Percentiles rank a stretch among this genome's conserved stretches.
Evolutionary conservation across 2,329 filamentous ascomycete species (phyloP).

Genomic region (Cytospora paraplurivora): DNA sequence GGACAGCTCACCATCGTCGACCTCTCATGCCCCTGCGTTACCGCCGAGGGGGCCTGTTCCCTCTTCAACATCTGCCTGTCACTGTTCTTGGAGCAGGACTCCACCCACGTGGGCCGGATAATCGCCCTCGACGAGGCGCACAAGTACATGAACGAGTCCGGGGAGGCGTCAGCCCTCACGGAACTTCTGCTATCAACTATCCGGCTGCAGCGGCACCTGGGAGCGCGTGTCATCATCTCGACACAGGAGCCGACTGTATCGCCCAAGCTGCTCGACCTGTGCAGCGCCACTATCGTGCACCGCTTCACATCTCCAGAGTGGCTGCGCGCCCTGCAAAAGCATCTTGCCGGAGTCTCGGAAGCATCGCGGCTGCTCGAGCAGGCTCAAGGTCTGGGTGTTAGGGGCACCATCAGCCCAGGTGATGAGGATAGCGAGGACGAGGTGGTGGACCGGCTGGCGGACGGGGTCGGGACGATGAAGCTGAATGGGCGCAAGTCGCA

Average conservation of each 20-base stretch:
- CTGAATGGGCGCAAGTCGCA: slow-evolving; percentile 18
- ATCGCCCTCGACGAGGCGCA: slow-evolving; percentile 78
- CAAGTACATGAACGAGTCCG: slow-evolving; percentile 67
- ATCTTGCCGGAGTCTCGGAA: slow-evolving; percentile 37
- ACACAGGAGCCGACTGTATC: slow-evolving; percentile 79
- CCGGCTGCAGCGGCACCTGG: slow-evolving; percentile 71
- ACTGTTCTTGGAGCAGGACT: slow-evolving; percentile 62
- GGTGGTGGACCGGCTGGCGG: slow-evolving; percentile 2
- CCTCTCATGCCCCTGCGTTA: slow-evolving; percentile 71
- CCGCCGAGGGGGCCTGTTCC: slow-evolving; percentile 65
- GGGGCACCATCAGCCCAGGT: neutral
- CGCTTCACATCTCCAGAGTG: slow-evolving; percentile 56
- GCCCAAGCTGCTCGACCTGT: slow-evolving; percentile 68
- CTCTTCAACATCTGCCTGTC: slow-evolving; percentile 73
- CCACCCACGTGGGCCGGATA: slow-evolving; percentile 54
- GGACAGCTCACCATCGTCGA: slow-evolving; percentile 52
- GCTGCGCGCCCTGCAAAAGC: slow-evolving; percentile 35
- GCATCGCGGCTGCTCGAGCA: slow-evolving; percentile 31
- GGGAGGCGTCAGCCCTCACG: slow-evolving; percentile 60
- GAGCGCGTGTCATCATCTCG: slow-evolving; percentile 67
- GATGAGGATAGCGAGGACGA: neutral
- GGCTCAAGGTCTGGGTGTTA: slow-evolving; percentile 9
- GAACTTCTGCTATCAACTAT: slow-evolving; percentile 64
- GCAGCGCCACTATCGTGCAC: slow-evolving; percentile 71
- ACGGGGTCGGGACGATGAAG: slow-evolving; percentile 19